phyloP scores from a whole-genome alignment of 352 stramenopile species.

The Aphanomyces invadans region DNA sequence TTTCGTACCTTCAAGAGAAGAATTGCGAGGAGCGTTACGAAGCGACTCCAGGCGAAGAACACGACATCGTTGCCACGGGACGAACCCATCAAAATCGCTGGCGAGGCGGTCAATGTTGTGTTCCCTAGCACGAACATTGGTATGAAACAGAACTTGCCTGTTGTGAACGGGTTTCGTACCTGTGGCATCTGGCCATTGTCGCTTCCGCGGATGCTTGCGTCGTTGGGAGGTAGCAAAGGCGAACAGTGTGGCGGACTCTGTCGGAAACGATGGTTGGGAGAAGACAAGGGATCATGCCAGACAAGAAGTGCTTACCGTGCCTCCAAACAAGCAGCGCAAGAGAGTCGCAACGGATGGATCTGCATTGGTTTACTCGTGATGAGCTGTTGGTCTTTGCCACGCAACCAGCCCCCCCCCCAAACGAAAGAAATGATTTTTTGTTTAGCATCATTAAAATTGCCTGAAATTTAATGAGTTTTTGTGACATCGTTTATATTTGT shows the following conservation, averaged over 20 bases:
- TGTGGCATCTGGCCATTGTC: background rate
- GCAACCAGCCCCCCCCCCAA: background rate
- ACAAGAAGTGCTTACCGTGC: background rate
- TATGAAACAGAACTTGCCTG: background rate
- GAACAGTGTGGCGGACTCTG: background rate
- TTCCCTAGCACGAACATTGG: background rate
- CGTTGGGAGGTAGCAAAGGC: background rate
- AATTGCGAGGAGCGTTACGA: background rate
- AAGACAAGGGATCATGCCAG: background rate
- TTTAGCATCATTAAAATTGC: background rate
- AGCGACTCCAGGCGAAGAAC: background rate
- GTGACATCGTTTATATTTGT: background rate
- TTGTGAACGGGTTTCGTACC: background rate
- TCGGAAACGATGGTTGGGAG: background rate
- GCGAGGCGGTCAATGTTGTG: background rate
- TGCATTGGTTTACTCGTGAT: background rate
- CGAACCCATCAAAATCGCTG: background rate
- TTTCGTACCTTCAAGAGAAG: background rate
- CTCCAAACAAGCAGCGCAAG: background rate
- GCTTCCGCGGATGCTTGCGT: background rate
- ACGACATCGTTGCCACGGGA: background rate
- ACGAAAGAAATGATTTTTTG: constrained; percentile 3
- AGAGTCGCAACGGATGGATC: background rate
- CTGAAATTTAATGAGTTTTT: background rate
- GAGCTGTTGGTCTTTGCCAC: background rate